Conservation (phyloP, 306 rosid genomes). For the Comarum palustre region DNA sequence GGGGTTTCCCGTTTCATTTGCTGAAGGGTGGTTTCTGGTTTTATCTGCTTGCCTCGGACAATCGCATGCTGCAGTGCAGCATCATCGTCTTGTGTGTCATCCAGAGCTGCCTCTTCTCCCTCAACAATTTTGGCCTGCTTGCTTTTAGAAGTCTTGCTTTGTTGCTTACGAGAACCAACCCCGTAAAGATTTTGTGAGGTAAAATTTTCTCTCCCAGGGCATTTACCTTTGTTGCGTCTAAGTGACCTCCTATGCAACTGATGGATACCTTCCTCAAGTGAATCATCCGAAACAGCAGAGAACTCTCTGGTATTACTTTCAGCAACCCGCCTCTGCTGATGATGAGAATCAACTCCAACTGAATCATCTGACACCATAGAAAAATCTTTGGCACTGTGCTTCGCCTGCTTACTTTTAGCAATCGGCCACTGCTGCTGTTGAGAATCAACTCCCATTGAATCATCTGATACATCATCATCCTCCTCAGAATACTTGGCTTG, state of each 20-base stretch:
- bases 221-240: conserved; percentile 27
- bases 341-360: conserved; percentile 22
- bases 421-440: conserved; percentile 23
- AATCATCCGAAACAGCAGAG: conserved; percentile 38
- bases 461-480: conserved; percentile 35
- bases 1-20: conserved; percentile 48
- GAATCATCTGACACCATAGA: conserved; percentile 37
- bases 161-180: conserved; percentile 35
- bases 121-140: conserved; percentile 48
- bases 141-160: conserved; percentile 45
- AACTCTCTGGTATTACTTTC: conserved; percentile 36
- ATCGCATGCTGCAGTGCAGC: conserved; percentile 46
- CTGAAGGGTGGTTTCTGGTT: conserved; percentile 37
- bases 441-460: conserved; percentile 31
- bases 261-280: conserved; percentile 30
- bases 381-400: conserved; percentile 26
- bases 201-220: conserved; percentile 23
- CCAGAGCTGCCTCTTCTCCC: conserved; percentile 43
- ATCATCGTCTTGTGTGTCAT: conserved; percentile 36
- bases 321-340: conserved; percentile 24
- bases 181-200: conserved; percentile 29
- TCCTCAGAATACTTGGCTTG: conserved; percentile 18
- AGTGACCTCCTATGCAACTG: conserved; percentile 24
- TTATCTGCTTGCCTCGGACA: conserved; percentile 57
- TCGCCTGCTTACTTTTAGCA: conserved; percentile 34